Base-by-base conservation (phyloP, 1,139 yeast species). In the Yamadazyma sp. region DNA sequence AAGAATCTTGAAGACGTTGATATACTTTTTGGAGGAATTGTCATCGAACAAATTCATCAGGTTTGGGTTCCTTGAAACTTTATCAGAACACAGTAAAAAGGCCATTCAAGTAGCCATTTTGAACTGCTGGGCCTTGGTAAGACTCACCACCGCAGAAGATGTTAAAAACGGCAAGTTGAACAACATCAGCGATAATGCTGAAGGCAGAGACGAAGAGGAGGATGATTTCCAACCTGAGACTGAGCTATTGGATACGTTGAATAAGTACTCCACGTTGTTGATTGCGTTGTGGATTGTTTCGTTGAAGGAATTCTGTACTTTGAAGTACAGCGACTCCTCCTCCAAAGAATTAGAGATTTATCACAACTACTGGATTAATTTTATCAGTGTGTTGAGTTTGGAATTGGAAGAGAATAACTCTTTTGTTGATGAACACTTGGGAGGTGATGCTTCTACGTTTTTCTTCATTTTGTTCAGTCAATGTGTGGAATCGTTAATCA, bases 121-220 rank as follows among this genome's bases (percentile, higher is more conserved):
- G 44, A 83, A 88, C 45, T 81, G 96, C 26, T 92, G 98, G 97
- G 96, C 97, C 0, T 76, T 81, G 36, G 64, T 92, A 36, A 80
- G 79, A 40, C 75, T 86, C 24, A 68, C 78, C 21, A 56, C 70
- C 3, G 51, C 62, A 4, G 60, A 56, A 57, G 44, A 62, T 55
- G 8, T 38, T 23, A 38, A 42, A 20, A 29, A 30, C 24, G 25
- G 17, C 13, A 27, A 27, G 18, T 21, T 34, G 18, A 31, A 31
- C 12, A 18, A 31, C 12, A 23, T 20, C 2, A 20, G 13, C 6
- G 11, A 11, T 8, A n/a, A n/a, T n/a, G n/a, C n/a, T n/a, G 26
- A 33, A n/a, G 64, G 66, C 35, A 59, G 67, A 24, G 47, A 50
- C 3, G 70, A 63, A 25, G 53, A 54, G 10, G 25, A 51, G n/a